Evolutionary conservation across 805 yeast species (phyloP), one percentile per base, ranked within the genome.

Genomic region (Lipomyces oligophaga): DNA sequence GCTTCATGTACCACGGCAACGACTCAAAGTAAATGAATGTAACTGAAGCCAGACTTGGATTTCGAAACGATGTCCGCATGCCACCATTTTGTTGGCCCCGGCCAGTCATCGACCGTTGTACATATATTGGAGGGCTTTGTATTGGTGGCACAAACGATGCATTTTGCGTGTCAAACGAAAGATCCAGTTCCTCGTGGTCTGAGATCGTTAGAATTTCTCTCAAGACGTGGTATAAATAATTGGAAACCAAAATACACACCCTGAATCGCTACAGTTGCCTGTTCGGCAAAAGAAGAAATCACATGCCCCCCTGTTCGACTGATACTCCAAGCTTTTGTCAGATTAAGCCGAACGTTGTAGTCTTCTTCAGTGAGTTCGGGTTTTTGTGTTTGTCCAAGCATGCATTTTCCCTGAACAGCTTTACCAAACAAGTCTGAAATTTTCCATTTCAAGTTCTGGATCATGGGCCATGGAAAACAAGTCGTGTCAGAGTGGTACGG

Each of bases 71-170:
- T 0, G 84, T 77, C 61, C 96, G 79, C 52, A 90, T 72, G 0
- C 96, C 96, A 47, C 97, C 97, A 49, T 78, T 74, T 60, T 87
- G 96, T 63, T 85, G 95, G 1, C 96, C 88, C 60, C 82, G 83
- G 0, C 97, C 97, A 0, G 96, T 86, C 43, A 90, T 73, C 0
- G 97, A 85, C 51, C 98, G 76, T 18, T 93, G 82, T 0, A 83
- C 94, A 45, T 62, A 64, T 2, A 93, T 68, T 1, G 93, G 93
- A 0, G 87, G 86, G 1, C 60, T 53, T 1, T 61, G 64, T 0
- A 70, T 52, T 0, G 71, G 68, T 1, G 64, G 59, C 2, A 77
- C 73, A 1, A 62, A 51, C 0, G 71, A 57, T 6, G 84, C 73
- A 51, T 81, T 68, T 0, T 61, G 53, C 0, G 88, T 67, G 3